Evolutionary conservation across 2,329 filamentous ascomycete species (phyloP), one percentile per base, ranked within the genome.

Genomic region (Colletotrichum zoysiae): DNA sequence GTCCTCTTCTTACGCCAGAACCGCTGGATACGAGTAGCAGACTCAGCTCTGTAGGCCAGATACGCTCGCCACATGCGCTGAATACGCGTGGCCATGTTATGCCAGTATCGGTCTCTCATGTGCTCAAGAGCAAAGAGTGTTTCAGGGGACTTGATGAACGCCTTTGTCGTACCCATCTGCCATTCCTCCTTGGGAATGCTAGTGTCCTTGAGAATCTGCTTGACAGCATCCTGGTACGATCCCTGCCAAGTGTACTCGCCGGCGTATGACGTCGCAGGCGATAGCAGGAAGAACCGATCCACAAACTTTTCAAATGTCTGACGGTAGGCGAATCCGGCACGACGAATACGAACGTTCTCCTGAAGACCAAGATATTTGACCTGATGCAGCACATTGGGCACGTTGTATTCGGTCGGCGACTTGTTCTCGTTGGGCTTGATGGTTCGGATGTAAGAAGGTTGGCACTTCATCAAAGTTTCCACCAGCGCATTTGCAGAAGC

Each of bases 341-440:
- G 91, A 76, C 96, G 92, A 81, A 99, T 99, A 57, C 96, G 93
- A 51, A 99, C 96, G 87, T 99, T 99, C 83, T 99, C 96, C 81
- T 98, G 95, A n/a, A 99, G 86, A 90, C 96, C 96, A 18, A 99
- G 92, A 78, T 99, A 99, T 80, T 99, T 98, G 87, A 98, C 94
- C 81, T 99, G 96, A 86, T 99, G 96, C 77, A 98, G 87, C 26
- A 99, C 96, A 77, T 98, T 98, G 40, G 91, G 90, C 26, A 89
- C 88, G 77, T 97, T 98, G 82, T 97, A 99, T 80, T 99, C 96
- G 14, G 90, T 91, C 0, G 95, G 92, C 3, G 95, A 97, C 82
- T 98, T 99, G 85, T 98, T 98, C 83, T 99, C 96, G 84, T 99
- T 99, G 1, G 96, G 96, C 83, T 99, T 99, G 85, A 99, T 98